These are phyloP conservation scores for Colletotrichum sp. DNA, from an alignment of 2,329 filamentous ascomycete species.

Conservation along the genomic window DNA sequence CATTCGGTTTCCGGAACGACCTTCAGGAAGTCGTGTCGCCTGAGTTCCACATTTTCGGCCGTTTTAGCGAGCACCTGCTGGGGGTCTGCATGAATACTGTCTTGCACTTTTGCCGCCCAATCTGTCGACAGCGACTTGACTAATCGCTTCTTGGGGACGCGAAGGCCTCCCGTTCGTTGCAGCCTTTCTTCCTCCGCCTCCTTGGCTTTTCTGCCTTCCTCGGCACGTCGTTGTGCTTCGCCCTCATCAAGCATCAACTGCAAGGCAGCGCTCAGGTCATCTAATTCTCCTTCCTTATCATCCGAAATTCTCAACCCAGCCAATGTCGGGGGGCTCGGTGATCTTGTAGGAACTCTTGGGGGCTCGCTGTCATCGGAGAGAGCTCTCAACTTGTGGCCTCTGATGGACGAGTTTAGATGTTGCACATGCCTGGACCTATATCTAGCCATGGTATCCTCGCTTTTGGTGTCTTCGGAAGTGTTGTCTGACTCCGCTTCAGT, in stretches of 20 bases:
- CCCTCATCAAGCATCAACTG: conserved; percentile 12
- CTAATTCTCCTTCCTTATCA: conserved; percentile 19
- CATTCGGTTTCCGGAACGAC: conserved; percentile 63
- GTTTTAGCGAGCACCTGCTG: conserved; percentile 7
- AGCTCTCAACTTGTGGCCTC: not conserved
- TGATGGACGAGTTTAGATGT: conserved; percentile 1
- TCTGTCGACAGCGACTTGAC: conserved; percentile 1
- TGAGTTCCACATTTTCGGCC: conserved; percentile 24
- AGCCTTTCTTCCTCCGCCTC: conserved; percentile 4
- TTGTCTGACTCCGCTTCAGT: not conserved
- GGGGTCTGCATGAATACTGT: not conserved
- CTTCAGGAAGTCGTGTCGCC: conserved; percentile 66
- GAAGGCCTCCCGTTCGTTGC: conserved; percentile 17
- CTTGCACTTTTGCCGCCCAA: conserved; percentile 2
- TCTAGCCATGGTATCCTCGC: not conserved
- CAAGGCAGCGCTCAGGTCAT: conserved; percentile 17
- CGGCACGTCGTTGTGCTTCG: conserved; percentile 9
- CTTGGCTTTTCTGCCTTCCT: conserved; percentile 9
- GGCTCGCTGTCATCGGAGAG: not conserved
- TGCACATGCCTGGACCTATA: not conserved
- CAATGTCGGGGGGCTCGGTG: not conserved
- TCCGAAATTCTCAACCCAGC: conserved; percentile 14
- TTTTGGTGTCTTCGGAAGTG: not conserved
- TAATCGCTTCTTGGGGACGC: conserved; percentile 1
- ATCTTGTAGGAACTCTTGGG: not conserved